Base-by-base conservation (phyloP, 1,284 basidiomycete genomes). In the Ustilago curta region DNA sequence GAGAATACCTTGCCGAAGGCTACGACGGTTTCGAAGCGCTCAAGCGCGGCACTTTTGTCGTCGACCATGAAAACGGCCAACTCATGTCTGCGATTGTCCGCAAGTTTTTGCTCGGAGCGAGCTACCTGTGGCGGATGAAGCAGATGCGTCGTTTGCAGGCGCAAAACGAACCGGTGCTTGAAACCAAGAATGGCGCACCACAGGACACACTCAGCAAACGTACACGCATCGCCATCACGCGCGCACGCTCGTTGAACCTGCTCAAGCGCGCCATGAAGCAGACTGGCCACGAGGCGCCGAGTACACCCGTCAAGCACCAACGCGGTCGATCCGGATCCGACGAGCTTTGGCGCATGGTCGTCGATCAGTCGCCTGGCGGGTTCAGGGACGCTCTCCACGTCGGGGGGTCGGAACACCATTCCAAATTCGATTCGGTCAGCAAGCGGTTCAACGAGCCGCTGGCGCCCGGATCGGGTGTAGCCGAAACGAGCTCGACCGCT, bases 11-110 rank as follows among this genome's bases (percentile, higher is more conserved):
- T 89, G 90, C 91, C 1, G 66, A 70, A n/a, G 81, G 82, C 71
- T 58, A 93, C 70, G 94, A 96, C 82, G 94, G 94, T 0, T 97
- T 91, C 83, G 86, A 87, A 1, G 88, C 91, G 0, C 87, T 97
- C 42, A 90, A 89, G 77, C 90, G 89, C 6, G 88, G 90, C 85
- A 88, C 81, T 60, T 91, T 91, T 77, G 88, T 95, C 37, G 88
- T 96, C 21, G 93, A 95, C 77, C 91, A 94, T 73, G 94, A 97
- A 84, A 89, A 89, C 59, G 94, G 94, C 0, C 89, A 91, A 75
- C 87, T 93, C 68, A 91, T 93, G 89, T 92, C 91, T 80, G 87
- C 88, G 21, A 90, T 96, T 59, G 91, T 96, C 27, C 88, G 94
- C 71, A 92, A 91, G 78, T 95, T 94, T 85, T 87, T 96, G 5